Conservation (phyloP, 306 rosid genomes). For the Oemleria cerasiformis region DNA sequence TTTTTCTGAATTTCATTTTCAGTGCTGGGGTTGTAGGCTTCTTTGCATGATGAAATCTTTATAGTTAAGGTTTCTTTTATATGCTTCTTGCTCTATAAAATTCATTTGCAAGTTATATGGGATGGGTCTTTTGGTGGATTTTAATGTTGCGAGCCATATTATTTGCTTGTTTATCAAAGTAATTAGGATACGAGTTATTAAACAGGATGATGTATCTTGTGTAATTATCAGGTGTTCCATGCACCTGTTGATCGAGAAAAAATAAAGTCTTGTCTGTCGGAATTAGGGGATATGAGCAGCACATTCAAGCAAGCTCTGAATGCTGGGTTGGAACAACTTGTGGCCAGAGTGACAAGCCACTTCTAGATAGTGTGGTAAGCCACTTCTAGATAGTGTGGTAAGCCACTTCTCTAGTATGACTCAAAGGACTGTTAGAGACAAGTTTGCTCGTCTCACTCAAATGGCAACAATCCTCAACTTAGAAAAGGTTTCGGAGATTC, state of each 20-base stretch:
- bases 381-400: too few relatives aligned
- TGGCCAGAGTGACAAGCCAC: slow-evolving; percentile 75
- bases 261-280: slow-evolving; percentile 91
- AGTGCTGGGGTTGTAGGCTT: neutral
- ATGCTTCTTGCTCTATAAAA: neutral
- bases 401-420: slow-evolving; percentile 92
- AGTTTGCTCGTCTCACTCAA: slow-evolving; percentile 93
- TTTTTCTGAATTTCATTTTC: neutral
- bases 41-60: neutral
- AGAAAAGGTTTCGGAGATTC: slow-evolving; percentile 93
- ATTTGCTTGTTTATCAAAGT: neutral
- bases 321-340: slow-evolving; percentile 84
- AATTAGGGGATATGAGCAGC: slow-evolving; percentile 78
- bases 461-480: slow-evolving; percentile 93
- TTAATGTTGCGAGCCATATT: neutral
- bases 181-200: neutral
- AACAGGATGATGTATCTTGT: slow-evolving; percentile 13
- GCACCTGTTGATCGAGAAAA: slow-evolving; percentile 77
- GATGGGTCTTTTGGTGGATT: neutral
- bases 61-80: neutral
- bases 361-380: slow-evolving; percentile 77
- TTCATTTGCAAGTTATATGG: neutral
- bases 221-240: slow-evolving; percentile 60
- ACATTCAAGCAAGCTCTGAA: slow-evolving; percentile 82
- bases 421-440: slow-evolving; percentile 91